Conservation (phyloP, 1,139 yeast genomes). For the Suhomyces wounanorum region DNA sequence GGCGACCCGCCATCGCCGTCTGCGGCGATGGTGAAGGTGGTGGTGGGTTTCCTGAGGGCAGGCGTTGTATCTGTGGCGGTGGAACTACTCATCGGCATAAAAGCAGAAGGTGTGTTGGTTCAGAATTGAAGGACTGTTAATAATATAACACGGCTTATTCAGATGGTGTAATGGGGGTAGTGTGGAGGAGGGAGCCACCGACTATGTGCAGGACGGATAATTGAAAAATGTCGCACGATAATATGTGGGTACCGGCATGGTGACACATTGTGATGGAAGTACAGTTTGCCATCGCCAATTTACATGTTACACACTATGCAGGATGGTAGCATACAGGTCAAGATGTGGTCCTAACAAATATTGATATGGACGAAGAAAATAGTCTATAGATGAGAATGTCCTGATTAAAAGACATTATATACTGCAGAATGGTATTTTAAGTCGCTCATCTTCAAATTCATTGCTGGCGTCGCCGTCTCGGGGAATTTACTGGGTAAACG, state of each 20-base stretch:
- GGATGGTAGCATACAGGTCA: too few species aligned
- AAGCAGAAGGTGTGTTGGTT: not conserved
- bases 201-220: not conserved
- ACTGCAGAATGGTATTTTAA: too few species aligned
- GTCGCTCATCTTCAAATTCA: too few species aligned
- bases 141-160: not conserved
- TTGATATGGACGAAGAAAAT: too few species aligned
- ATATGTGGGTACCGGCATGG: not conserved
- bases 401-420: too few species aligned
- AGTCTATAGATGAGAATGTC: too few species aligned
- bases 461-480: too few species aligned
- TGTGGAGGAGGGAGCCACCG: conserved; percentile 8
- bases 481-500: too few species aligned
- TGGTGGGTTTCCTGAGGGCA: conserved; percentile 7
- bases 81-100: conserved; percentile 7
- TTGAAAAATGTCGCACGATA: not conserved
- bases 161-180: conserved; percentile 10
- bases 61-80: conserved; percentile 5
- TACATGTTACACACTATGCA: too few species aligned
- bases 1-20: conserved; percentile 1
- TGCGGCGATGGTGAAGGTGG: conserved; percentile 14
- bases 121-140: not conserved
- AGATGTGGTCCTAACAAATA: too few species aligned
- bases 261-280: not conserved
- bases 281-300: too few species aligned